Percentiles rank a stretch among this genome's conserved stretches.
phyloP scores from a whole-genome alignment of 345 rosid species.

The Noccaea caerulescens region DNA sequence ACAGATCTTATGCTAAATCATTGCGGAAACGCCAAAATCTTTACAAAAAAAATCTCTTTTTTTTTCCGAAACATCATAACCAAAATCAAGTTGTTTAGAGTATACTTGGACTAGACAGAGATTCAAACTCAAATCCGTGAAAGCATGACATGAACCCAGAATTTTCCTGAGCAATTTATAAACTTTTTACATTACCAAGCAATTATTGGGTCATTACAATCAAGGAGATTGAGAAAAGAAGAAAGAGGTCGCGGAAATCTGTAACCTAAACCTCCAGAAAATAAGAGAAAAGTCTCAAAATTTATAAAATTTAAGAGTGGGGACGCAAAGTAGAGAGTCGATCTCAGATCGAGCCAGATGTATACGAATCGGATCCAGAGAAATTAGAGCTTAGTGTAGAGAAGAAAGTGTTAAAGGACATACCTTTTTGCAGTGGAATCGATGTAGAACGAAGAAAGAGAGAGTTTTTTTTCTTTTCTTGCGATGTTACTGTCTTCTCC shows the following conservation, averaged over 20 bases:
- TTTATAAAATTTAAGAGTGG: neutral
- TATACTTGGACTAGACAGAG: neutral
- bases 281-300: neutral
- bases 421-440: conserved; percentile 14
- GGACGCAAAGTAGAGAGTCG: neutral
- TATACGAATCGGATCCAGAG: conserved; percentile 1
- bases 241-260: too few species aligned
- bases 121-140: neutral
- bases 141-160: neutral
- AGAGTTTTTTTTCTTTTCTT: neutral
- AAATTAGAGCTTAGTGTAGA: neutral
- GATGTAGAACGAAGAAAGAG: conserved; percentile 18
- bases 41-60: too few species aligned
- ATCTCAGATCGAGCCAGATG: conserved; percentile 2
- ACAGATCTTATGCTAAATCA: conserved; percentile 17
- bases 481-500: conserved; percentile 29
- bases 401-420: conserved; percentile 1
- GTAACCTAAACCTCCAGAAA: neutral
- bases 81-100: neutral
- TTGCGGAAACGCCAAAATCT: neutral
- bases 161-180: neutral
- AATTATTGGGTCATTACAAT: too few species aligned
- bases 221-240: too few species aligned
- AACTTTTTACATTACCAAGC: neutral
- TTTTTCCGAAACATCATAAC: too few species aligned